Conservation (phyloP, 495 filamentous ascomycete species). For the Glutinoglossum americanum region DNA sequence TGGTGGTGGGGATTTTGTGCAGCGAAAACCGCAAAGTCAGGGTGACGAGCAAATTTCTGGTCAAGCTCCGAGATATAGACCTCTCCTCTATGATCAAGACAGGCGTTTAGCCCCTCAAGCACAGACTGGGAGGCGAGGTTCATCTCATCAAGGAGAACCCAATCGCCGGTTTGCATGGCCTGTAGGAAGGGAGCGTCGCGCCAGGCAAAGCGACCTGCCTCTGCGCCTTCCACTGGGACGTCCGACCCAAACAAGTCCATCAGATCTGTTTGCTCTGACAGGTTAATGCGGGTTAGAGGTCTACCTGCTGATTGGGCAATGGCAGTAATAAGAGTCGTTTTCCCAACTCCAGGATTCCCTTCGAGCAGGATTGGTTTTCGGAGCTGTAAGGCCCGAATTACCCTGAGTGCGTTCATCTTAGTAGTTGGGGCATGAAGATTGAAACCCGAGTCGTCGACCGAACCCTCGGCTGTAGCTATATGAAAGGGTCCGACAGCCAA, state of each 20-base stretch:
- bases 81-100: conserved; percentile 89
- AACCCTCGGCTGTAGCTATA: conserved; percentile 28
- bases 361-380: conserved; percentile 83
- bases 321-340: conserved; percentile 78
- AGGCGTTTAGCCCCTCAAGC: conserved; percentile 90
- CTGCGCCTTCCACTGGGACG: conserved; percentile 75
- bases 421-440: conserved; percentile 79
- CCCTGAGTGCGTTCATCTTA: conserved; percentile 67
- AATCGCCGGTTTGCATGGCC: conserved; percentile 88
- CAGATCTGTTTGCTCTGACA: conserved; percentile 93
- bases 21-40: conserved; percentile 79
- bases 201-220: conserved; percentile 80
- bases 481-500: conserved; percentile 54
- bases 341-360: conserved; percentile 90
- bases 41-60: conserved; percentile 74
- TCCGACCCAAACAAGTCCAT: conserved; percentile 97
- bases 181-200: conserved; percentile 84
- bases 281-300: conserved; percentile 75
- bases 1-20: conserved; percentile 97
- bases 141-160: conserved; percentile 97
- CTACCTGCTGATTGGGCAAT: conserved; percentile 58
- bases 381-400: conserved; percentile 74
- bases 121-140: conserved; percentile 95
- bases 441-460: conserved; percentile 36
- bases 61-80: conserved; percentile 90